These are phyloP conservation scores for Aureobasidium zeae DNA, from an alignment of 2,329 filamentous ascomycete species.

Conservation along the genomic window DNA sequence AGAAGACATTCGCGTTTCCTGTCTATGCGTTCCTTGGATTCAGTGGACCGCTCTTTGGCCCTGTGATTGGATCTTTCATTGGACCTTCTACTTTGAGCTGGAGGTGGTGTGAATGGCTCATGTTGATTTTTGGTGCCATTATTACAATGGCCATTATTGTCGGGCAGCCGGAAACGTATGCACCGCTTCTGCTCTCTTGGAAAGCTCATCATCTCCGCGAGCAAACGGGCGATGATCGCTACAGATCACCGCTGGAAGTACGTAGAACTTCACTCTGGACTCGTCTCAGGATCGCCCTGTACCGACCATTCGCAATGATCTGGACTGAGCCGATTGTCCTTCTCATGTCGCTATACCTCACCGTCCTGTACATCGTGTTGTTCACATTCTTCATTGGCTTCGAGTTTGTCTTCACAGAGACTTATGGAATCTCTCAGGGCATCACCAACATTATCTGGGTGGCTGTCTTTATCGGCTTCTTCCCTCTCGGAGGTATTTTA, in stretches of 20 bases:
- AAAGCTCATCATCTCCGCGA: slow-evolving; percentile 28
- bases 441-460: slow-evolving; percentile 38
- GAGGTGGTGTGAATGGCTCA: slow-evolving; percentile 36
- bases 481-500: slow-evolving; percentile 17
- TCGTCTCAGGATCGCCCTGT: slow-evolving; percentile 19
- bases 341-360: slow-evolving; percentile 43
- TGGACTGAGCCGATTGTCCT: slow-evolving; percentile 36
- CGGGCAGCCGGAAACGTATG: slow-evolving; percentile 44
- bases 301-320: slow-evolving; percentile 21
- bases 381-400: slow-evolving; percentile 48
- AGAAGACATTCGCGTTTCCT: slow-evolving; percentile 21
- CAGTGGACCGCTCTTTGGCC: slow-evolving; percentile 19
- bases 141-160: slow-evolving; percentile 28
- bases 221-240: slow-evolving; percentile 22
- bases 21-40: slow-evolving; percentile 19
- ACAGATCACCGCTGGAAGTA: slow-evolving; percentile 20
- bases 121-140: slow-evolving; percentile 26
- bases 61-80: slow-evolving; percentile 20
- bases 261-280: slow-evolving; percentile 17
- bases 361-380: slow-evolving; percentile 44
- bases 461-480: slow-evolving; percentile 35
- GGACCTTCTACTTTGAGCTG: slow-evolving; percentile 21
- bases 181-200: slow-evolving; percentile 31
- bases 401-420: slow-evolving; percentile 39
- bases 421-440: slow-evolving; percentile 36